These are phyloP conservation scores for Elsinoe perseae DNA, from an alignment of 2,329 filamentous ascomycete species.

Conservation along the genomic window DNA sequence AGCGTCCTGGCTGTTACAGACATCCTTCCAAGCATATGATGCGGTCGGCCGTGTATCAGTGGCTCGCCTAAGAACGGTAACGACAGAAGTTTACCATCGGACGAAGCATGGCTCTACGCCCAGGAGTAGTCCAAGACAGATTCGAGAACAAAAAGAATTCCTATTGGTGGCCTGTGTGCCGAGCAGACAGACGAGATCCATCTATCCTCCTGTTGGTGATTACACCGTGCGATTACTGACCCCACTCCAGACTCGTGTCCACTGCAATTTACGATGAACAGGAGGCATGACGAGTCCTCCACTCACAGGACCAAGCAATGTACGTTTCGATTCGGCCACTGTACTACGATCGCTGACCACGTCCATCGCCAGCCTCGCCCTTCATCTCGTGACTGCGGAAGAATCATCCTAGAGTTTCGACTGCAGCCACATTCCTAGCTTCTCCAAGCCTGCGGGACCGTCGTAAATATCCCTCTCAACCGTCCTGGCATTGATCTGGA, in stretches of 20 bases:
- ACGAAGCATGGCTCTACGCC: neutral
- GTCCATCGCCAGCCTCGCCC: neutral
- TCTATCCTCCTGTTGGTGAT: conserved; percentile 6
- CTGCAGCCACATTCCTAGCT: conserved; percentile 35
- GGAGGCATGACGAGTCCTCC: neutral
- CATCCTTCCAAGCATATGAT: neutral
- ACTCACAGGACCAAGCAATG: neutral
- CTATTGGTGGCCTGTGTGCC: conserved; percentile 4
- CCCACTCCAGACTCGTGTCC: neutral
- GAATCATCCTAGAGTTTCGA: conserved; percentile 32
- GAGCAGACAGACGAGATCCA: neutral
- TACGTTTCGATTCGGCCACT: neutral
- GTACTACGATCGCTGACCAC: neutral
- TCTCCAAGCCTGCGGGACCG: conserved; percentile 60
- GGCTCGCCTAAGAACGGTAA: neutral
- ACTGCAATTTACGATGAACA: conserved; percentile 4
- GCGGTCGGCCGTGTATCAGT: neutral
- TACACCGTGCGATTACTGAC: neutral
- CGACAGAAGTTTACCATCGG: neutral
- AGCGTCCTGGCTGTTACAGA: neutral
- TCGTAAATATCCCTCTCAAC: conserved; percentile 84
- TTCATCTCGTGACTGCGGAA: neutral
- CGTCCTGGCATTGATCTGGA: conserved; percentile 68
- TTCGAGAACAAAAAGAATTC: neutral
- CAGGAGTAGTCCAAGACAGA: conserved; percentile 7